Percentiles rank a stretch among this genome's conserved stretches.
These are phyloP conservation scores for Podosphaera aphanis DNA, from an alignment of 2,329 filamentous ascomycete genomes.

Conservation along the genomic window DNA sequence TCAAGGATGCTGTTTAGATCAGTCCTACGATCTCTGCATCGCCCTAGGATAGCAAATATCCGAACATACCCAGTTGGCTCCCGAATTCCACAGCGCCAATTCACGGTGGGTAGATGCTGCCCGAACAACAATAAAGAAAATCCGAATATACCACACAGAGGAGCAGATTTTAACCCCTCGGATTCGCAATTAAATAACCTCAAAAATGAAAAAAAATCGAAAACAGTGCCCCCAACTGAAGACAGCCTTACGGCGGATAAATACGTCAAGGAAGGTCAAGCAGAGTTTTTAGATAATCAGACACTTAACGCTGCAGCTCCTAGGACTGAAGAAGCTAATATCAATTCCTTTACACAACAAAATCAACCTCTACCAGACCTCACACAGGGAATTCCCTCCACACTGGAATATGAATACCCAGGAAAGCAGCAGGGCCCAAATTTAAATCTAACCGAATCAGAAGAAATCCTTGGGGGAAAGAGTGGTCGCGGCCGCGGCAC, in stretches of 20 bases:
- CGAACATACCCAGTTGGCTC: conserved; percentile 11
- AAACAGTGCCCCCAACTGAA: conserved; percentile 3
- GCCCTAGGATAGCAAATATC: conserved; percentile 9
- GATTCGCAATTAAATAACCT: not conserved
- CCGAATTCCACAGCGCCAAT: conserved; percentile 20
- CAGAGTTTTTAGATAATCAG: conserved; percentile 3
- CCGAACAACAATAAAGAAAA: conserved; percentile 12
- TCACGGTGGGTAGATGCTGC: conserved; percentile 21
- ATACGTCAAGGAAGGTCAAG: conserved; percentile 7
- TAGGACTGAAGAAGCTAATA: conserved; percentile 11
- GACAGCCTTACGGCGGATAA: conserved; percentile 6
- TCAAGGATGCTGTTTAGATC: conserved; percentile 15
- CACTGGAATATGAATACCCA: conserved; percentile 52
- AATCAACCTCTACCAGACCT: conserved; percentile 61
- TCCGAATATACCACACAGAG: conserved; percentile 7
- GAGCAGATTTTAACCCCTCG: conserved; percentile 1
- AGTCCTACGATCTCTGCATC: conserved; percentile 10
- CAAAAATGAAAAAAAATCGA: not conserved
- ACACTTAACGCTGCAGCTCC: not conserved
- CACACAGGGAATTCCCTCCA: conserved; percentile 85
- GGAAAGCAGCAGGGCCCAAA: conserved; percentile 15
- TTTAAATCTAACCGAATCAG: conserved; percentile 26
- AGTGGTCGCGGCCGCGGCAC: conserved; percentile 35
- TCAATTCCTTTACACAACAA: conserved; percentile 16
- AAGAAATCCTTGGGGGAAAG: conserved; percentile 16